These are phyloP conservation scores for Tuber magnatum DNA, from an alignment of 495 filamentous ascomycete genomes.

Conservation along the genomic window DNA sequence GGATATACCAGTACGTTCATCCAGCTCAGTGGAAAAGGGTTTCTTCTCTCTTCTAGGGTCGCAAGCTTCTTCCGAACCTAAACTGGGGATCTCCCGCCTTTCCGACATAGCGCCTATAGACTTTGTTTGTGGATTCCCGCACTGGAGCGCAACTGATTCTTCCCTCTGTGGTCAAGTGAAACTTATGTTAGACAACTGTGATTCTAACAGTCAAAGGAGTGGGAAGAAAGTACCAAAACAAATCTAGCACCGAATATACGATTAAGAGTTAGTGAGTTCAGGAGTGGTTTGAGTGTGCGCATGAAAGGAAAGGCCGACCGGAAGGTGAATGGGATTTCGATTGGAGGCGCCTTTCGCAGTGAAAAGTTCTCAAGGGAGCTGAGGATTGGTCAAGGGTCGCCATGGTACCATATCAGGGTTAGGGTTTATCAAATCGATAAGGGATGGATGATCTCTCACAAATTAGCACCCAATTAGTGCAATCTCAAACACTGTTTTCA, in stretches of 20 bases:
- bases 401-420: not conserved
- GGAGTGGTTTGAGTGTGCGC: not conserved
- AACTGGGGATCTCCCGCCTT: not conserved
- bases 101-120: not conserved
- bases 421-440: not conserved
- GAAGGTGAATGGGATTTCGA: not conserved
- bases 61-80: not conserved
- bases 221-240: not conserved
- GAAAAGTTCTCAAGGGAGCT: not conserved
- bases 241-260: not conserved
- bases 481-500: not conserved
- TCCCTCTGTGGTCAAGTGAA: not conserved
- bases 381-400: not conserved
- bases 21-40: not conserved
- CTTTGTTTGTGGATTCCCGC: not conserved
- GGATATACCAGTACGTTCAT: not conserved
- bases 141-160: not conserved
- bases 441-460: not conserved
- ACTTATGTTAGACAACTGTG: not conserved
- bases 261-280: not conserved
- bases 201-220: not conserved
- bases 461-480: not conserved
- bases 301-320: not conserved
- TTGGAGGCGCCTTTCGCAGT: not conserved
- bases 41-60: not conserved